A percentile compares a stretch with the other conserved stretches of the same genome.
Evolutionary conservation across 129 eudicot genomes (phyloP).

Genomic region (Centella asiatica): DNA sequence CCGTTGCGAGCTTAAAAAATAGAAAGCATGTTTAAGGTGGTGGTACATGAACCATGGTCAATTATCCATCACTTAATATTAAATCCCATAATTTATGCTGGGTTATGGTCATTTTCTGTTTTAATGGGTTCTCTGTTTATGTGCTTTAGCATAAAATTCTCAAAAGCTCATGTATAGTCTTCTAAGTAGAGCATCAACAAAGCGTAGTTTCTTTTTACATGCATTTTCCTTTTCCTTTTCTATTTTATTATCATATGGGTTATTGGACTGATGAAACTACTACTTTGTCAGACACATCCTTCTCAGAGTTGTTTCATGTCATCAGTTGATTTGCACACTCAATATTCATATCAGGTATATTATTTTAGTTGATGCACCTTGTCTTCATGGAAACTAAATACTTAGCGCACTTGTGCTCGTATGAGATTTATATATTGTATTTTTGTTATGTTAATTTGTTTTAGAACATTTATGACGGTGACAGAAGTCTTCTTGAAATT

Average conservation of each 20-base stretch:
- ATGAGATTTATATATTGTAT: too few species aligned
- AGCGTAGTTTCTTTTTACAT: background rate
- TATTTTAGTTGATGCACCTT: background rate
- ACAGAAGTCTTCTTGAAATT: too few species aligned
- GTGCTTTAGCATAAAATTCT: background rate
- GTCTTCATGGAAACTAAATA: background rate
- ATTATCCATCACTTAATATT: too few species aligned
- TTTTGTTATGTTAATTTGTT: too few species aligned
- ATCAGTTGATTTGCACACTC: conserved; percentile 72
- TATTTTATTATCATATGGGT: background rate
- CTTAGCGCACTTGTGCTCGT: too few species aligned
- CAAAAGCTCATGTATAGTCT: background rate
- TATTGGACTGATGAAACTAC: conserved; percentile 9
- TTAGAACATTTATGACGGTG: too few species aligned
- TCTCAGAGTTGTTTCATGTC: conserved; percentile 85
- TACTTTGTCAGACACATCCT: conserved; percentile 65
- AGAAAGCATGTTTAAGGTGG: too few species aligned
- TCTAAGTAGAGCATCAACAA: too few species aligned
- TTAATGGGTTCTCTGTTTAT: background rate
- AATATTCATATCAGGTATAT: conserved; percentile 68
- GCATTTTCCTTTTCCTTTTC: too few species aligned
- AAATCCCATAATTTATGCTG: too few species aligned
- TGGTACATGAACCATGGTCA: too few species aligned
- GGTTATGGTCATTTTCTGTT: conserved; percentile 3
- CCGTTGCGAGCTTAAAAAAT: conserved; percentile 2